Evolutionary conservation across 75 land plant species (phyloP), one percentile per base, ranked within the genome.

Genomic region (Pinus tabuliformis): DNA sequence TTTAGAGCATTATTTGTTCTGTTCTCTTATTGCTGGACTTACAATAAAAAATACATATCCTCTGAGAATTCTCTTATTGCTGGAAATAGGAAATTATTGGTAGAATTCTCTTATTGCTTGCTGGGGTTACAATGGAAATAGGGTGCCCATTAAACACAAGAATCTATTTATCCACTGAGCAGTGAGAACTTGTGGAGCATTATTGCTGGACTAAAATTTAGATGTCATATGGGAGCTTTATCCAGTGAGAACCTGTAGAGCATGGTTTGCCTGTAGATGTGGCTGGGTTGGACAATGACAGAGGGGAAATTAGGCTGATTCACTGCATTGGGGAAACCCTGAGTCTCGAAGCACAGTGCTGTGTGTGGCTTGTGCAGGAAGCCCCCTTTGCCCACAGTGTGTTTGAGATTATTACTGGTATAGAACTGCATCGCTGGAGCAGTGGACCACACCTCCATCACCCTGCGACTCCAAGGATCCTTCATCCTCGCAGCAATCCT

Each of bases 231-330:
- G 30, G 30, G 30, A 30, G 30, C 30, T 30, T 30, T 30, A 30
- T 30, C 30, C 30, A 30, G 1, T 30, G 30, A 30, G 30, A 30
- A 30, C 30, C 30, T 1, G 0, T 0, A 30, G 30, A 82, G 73
- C 87, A 85, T 85, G 24, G 65, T 52, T 28, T 85, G 85, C 22
- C 37, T 71, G 78, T 88, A 93, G n/a, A 59, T 63, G 78, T 91
- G 70, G 21, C 88, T 86, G 1, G 14, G 91, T 18, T 73, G 37
- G 21, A 93, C 86, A 81, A 94, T 84, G 70, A 84, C 82, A n/a
- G 91, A 87, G 24, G 95, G 97, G 66, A 94, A 94, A 33, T 85
- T 85, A 9, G 91, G 91, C 37, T 87, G 84, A 76, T 93, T 87
- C 4, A 93, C 91, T 0, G 93, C 73, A 56, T 93, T 83, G 3